These are phyloP conservation scores for Dothidotthia symphoricarpi DNA, from an alignment of 2,329 filamentous ascomycete genomes.

Conservation along the genomic window DNA sequence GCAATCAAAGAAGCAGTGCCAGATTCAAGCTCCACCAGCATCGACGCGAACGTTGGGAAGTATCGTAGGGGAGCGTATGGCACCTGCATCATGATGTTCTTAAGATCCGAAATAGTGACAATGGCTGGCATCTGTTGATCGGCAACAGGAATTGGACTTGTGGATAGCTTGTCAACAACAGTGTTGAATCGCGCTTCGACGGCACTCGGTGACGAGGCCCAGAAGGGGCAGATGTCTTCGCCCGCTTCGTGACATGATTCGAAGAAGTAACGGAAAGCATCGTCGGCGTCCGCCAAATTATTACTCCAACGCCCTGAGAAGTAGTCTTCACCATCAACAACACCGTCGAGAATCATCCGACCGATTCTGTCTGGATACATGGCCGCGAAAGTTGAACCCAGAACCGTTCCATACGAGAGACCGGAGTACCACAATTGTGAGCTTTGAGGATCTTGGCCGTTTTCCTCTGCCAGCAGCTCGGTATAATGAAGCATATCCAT, in stretches of 20 bases:
- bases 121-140: conserved; percentile 6
- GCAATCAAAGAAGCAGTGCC: conserved; percentile 6
- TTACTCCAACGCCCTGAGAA: conserved; percentile 39
- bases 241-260: conserved; percentile 55
- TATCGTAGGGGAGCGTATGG: conserved; percentile 5
- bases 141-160: conserved; percentile 6
- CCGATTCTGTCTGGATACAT: conserved; percentile 47
- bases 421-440: conserved; percentile 41
- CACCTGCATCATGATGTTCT: not conserved
- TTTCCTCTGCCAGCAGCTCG: conserved; percentile 17
- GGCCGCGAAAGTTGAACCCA: conserved; percentile 49
- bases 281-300: conserved; percentile 55
- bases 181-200: conserved; percentile 13
- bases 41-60: conserved; percentile 6
- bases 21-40: conserved; percentile 8
- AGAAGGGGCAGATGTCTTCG: conserved; percentile 12
- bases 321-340: conserved; percentile 47
- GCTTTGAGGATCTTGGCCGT: conserved; percentile 20
- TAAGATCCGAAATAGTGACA: conserved; percentile 6
- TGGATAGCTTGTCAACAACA: conserved; percentile 9
- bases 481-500: conserved; percentile 33
- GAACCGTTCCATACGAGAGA: conserved; percentile 48
- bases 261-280: conserved; percentile 55
- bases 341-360: conserved; percentile 46
- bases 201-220: conserved; percentile 10